phyloP scores from a whole-genome alignment of 106 monocot genomes.

The Hemerocallis citrina region DNA sequence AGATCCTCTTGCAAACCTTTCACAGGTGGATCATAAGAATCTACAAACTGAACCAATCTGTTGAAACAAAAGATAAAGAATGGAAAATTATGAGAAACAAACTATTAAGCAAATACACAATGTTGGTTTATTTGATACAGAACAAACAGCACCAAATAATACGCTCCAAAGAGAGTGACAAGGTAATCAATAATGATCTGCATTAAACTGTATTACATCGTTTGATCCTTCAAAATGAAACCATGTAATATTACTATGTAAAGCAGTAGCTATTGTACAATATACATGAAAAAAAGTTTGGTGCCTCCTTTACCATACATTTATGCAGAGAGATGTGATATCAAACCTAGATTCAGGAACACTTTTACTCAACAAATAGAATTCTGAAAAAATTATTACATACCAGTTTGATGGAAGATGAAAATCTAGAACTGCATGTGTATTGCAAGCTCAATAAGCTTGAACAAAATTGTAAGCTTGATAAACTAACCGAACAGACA shows the following conservation, averaged over 20 bases:
- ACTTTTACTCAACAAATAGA: background rate
- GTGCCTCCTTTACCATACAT: background rate
- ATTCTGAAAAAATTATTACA: background rate
- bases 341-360: background rate
- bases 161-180: background rate
- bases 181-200: background rate
- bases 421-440: background rate
- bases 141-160: background rate
- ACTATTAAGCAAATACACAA: background rate
- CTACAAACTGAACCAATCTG: constrained; percentile 97
- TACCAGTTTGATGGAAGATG: background rate
- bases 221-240: background rate
- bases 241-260: background rate
- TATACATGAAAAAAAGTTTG: background rate
- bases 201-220: background rate
- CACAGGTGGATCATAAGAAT: constrained; percentile 91
- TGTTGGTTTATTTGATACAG: background rate
- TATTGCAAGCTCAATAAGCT: background rate
- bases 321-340: no score
- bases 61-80: constrained; percentile 13
- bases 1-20: constrained; percentile 99
- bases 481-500: no score
- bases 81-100: background rate
- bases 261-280: background rate
- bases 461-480: no score